Percentiles rank a stretch among this genome's conserved stretches.
These are phyloP conservation scores for Exidia glandulosa DNA, from an alignment of 768 basidiomycete species.

Conservation along the genomic window DNA sequence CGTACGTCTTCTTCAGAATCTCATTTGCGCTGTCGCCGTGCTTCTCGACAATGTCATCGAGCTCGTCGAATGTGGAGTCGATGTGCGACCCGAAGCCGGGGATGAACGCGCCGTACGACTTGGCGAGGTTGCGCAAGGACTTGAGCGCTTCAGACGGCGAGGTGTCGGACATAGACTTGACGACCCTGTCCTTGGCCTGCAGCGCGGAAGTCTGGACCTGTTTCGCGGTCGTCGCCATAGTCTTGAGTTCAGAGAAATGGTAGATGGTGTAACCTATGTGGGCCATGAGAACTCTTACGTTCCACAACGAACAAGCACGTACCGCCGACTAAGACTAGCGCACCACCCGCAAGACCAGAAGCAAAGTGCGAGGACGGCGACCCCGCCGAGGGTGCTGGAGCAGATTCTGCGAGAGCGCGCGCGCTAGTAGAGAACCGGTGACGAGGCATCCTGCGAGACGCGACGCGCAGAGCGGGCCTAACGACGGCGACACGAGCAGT, in stretches of 20 bases:
- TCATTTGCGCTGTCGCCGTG: slow-evolving; percentile 30
- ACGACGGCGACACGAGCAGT: background rate
- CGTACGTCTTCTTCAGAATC: slow-evolving; percentile 25
- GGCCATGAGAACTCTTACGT: background rate
- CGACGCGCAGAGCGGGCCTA: background rate
- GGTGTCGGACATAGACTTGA: slow-evolving; percentile 14
- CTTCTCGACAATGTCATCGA: slow-evolving; percentile 26
- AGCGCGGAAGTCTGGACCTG: slow-evolving; percentile 15
- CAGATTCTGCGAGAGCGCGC: background rate
- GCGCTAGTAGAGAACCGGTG: background rate
- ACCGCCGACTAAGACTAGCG: slow-evolving; percentile 20
- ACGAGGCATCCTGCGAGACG: background rate
- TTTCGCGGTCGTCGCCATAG: slow-evolving; percentile 22
- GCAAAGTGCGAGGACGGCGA: slow-evolving; percentile 12
- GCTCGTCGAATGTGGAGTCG: slow-evolving; percentile 32
- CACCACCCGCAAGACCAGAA: slow-evolving; percentile 21
- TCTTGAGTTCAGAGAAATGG: slow-evolving; percentile 29
- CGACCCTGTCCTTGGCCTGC: slow-evolving; percentile 16
- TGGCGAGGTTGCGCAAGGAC: slow-evolving; percentile 29
- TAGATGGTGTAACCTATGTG: slow-evolving; percentile 29
- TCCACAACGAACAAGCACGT: background rate
- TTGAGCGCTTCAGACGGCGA: slow-evolving; percentile 21
- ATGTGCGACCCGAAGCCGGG: slow-evolving; percentile 28
- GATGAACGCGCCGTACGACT: slow-evolving; percentile 28
- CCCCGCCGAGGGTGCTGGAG: background rate